Evolutionary conservation across 2,329 filamentous ascomycete species (phyloP), one percentile per base, ranked within the genome.

Genomic region (Stromatinia cepivora): DNA sequence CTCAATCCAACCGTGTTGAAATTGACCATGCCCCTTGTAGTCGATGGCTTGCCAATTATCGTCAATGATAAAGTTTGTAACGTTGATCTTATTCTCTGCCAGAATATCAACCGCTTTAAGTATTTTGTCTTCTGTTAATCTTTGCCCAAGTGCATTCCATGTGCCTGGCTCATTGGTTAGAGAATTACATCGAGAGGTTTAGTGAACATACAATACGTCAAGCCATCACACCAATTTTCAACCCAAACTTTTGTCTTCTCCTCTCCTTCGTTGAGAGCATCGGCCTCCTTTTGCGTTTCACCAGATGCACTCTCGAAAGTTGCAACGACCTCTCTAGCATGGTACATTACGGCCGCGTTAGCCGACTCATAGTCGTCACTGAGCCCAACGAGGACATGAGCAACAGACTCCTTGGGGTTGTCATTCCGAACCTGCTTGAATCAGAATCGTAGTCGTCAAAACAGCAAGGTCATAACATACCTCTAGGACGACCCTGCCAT

Each of bases 41-140:
- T 86, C 87, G 59, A 97, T 84, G 11, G 90, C 87, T 79, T 97
- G 94, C 95, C 95, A 99, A 75, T 96, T 97, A 77, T 99, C 95
- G 75, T 99, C 95, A 72, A 99, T 97, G 71, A 98, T 97, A 2
- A 99, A 84, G 76, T 89, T 97, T 0, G 88, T 90, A 58, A 98
- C 85, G 54, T 90, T 88, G 76, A 99, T 92, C 0, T 89, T 86
- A 69, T 91, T 85, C 42, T 88, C 82, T 6, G 89, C 85, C 15
- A 99, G 82, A 1, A 86, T 84, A 70, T 93, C 87, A 0, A 98
- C 82, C 1, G 94, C 93, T 53, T 88, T 80, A 17, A 93, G 82
- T 20, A 99, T 87, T 75, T 93, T 96, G 28, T 92, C 84, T 71
- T 94, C 92, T 0, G 90, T 95, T 46, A 99, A 83, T 57, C 89